Evolutionary conservation across 2,329 filamentous ascomycete genomes (phyloP), one percentile per base, ranked within the genome.

Genomic region (Pseudomassariella vexata): DNA sequence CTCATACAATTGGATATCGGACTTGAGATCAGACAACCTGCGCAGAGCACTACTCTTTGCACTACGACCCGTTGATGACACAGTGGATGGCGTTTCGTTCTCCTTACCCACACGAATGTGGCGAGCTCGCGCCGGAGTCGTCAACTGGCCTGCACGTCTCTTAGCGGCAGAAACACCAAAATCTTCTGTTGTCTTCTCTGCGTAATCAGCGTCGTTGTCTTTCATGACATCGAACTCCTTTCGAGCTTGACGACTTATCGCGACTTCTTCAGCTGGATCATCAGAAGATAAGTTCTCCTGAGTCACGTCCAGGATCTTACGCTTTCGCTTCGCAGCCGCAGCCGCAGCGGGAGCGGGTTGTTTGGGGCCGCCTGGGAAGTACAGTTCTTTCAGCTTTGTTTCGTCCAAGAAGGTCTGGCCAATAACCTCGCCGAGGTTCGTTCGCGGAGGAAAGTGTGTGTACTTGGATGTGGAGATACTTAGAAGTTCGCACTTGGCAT

Each of bases 371-470:
- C 82, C 87, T 2, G 79, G 68, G 39, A 80, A 83, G 55, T 88
- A 88, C 8, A 85, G 63, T 6, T 76, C 75, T 33, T 75, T 66
- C 24, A 86, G 68, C 49, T 52, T 60, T 9, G 61, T 49, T 47
- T 74, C 66, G 38, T 95, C 82, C 32, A 96, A 74, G 39, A 79
- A 79, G 0, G 87, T 95, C 54, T 94, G 86, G 14, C 92, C 92
- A 36, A 95, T 85, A 34, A 96, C 77, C 57, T 96, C 92, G 31
- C 88, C 85, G 5, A 98, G 70, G 53, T 98, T 96, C 3, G 90
- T 96, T 35, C 88, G 76, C 9, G 74, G 72, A 11, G 92, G 92
- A 45, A 96, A 98, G 52, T 88, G 81, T 1, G 75, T 86, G 53
- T 94, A 98, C 41, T 82, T 81, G 7, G 73, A 67, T 31, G 85